A percentile compares a stretch with the other conserved stretches of the same genome.
phyloP scores from a whole-genome alignment of 2,329 filamentous ascomycete genomes.

The Blastomyces percursus region DNA sequence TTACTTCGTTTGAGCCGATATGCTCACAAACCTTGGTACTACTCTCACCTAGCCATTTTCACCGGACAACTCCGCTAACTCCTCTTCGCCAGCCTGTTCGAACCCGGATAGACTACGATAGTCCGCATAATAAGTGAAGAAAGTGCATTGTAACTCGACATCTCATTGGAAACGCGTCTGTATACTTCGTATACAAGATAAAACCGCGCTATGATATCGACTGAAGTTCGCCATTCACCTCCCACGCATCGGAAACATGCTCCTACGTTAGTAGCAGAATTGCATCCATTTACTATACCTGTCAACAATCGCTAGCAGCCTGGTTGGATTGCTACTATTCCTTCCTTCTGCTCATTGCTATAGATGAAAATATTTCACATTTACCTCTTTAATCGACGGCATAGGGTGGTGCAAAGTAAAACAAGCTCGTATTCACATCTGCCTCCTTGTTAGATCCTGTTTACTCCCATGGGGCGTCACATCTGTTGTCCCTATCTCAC shows the following conservation, averaged over 20 bases:
- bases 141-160: background rate
- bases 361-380: background rate
- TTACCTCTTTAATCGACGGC: background rate
- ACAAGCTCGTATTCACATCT: background rate
- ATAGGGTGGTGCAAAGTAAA: background rate
- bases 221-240: background rate
- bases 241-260: background rate
- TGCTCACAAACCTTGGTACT: background rate
- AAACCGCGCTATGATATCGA: background rate
- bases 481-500: background rate
- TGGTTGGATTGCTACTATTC: background rate
- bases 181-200: background rate
- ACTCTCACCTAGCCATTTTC: background rate
- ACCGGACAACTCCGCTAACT: background rate
- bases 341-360: background rate
- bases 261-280: background rate
- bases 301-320: background rate
- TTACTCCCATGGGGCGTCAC: background rate
- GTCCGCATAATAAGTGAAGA: background rate
- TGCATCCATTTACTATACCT: background rate
- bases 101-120: background rate
- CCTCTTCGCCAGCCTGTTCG: background rate
- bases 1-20: no score
- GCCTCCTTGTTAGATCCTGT: background rate
- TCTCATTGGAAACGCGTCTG: background rate